Base-by-base conservation (phyloP, 2,329 filamentous ascomycete species). In the Penicillium sp. region DNA sequence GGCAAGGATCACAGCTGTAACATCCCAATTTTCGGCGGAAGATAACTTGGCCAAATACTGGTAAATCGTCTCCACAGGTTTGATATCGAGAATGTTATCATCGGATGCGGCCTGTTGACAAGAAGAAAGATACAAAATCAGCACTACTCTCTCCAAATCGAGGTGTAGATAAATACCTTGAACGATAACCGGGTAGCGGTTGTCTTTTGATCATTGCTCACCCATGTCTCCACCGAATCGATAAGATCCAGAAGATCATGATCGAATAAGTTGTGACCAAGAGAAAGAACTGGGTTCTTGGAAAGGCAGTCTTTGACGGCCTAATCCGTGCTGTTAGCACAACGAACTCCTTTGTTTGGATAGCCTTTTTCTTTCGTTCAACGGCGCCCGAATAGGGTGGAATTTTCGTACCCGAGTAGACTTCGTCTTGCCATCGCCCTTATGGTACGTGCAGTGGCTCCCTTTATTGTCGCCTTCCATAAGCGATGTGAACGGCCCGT, bases 21-120 rank as follows among this genome's bases (percentile, higher is more conserved):
- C 83, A 60, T 88, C 83, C 65, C 86, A 76, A 48, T 82, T 79
- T 59, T 80, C 80, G 19, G 75, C 68, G 42, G 78, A 69, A 52
- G 82, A 80, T 42, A 86, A 75, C 31, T 78, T 74, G 9, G 75
- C 68, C 55, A 86, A 68, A 62, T 76, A 78, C 6, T 76, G 68
- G 54, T 78, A 66, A 42, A 87, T 70, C 27, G 77, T 68, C 21
- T 76, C 66, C 56, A 87, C 61, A 16, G 76, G 66, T 19, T 78
- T 68, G 19, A 75, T 65, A 31, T 81, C 69, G 78, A 82, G 58
- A 13, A 21, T 5, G 22, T 45, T 45, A 44, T 62, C 57, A 21
- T 31, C 33, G 19, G 54, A 59, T 26, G 22, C 31, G 45, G 39
- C 56, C 53, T 60, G 52, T 29, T 42, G 7, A 19, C 5, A 26